Evolutionary conservation across 2,329 filamentous ascomycete species (phyloP).

Genomic region (Triangularia verruculosa): DNA sequence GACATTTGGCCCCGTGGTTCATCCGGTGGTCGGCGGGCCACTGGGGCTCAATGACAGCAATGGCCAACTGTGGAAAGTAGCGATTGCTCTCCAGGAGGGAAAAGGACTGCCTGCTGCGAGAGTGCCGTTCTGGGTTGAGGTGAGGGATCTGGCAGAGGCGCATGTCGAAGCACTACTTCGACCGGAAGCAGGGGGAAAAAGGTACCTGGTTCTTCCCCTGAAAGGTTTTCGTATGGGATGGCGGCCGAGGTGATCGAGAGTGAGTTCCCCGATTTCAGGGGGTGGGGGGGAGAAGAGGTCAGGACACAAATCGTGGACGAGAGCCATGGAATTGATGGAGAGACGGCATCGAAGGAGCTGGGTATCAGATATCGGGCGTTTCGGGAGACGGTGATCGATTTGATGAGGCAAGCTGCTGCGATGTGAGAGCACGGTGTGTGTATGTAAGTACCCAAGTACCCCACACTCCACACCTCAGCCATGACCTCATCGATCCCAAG

Average conservation of each 20-base stretch:
- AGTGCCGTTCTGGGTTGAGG: slow-evolving; percentile 46
- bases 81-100: slow-evolving; percentile 16
- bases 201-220: slow-evolving; percentile 40
- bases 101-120: slow-evolving; percentile 39
- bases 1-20: slow-evolving; percentile 44
- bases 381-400: slow-evolving; percentile 36
- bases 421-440: slow-evolving; percentile 16
- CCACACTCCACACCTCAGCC: not conserved
- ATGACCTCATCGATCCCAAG: not conserved
- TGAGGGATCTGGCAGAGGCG: slow-evolving; percentile 43
- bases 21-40: slow-evolving; percentile 35
- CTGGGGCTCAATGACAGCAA: slow-evolving; percentile 42
- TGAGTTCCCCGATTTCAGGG: slow-evolving; percentile 36
- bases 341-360: slow-evolving; percentile 39
- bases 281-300: slow-evolving; percentile 17
- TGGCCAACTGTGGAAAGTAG: slow-evolving; percentile 40
- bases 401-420: slow-evolving; percentile 29
- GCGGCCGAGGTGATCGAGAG: slow-evolving; percentile 42
- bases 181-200: slow-evolving; percentile 36
- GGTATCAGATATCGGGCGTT: slow-evolving; percentile 38
- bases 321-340: slow-evolving; percentile 42
- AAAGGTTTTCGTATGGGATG: slow-evolving; percentile 45
- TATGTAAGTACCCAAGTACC: not conserved
- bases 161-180: slow-evolving; percentile 43
- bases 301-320: slow-evolving; percentile 38